Evolutionary conservation across 2,329 filamentous ascomycete species (phyloP).

Genomic region (Dactylella cylindrospora): DNA sequence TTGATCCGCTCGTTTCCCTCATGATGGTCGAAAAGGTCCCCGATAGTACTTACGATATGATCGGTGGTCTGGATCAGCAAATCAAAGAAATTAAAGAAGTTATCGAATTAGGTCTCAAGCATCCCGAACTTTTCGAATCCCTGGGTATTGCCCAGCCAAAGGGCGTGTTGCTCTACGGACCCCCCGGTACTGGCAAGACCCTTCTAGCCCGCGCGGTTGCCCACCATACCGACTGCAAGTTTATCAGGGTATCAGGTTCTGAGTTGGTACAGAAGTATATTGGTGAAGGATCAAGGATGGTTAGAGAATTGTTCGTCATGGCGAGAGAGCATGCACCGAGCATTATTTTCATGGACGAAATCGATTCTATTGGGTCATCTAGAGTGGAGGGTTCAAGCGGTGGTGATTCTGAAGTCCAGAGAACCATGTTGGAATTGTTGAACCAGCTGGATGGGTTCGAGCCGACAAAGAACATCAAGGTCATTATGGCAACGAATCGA

Average conservation of each 20-base stretch:
- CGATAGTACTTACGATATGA: constrained; percentile 99
- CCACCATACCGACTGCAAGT: constrained; percentile 98
- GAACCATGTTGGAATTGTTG: constrained; percentile 96
- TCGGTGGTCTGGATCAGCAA: constrained; percentile 95
- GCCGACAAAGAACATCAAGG: constrained; percentile 99
- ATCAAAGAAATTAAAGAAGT: constrained; percentile 99
- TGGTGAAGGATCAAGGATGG: constrained; percentile 96
- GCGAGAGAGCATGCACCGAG: constrained; percentile 94
- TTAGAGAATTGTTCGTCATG: constrained; percentile 98
- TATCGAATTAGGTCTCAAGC: constrained; percentile 96
- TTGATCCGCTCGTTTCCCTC: constrained; percentile 95
- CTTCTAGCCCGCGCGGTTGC: constrained; percentile 91
- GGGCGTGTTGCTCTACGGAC: constrained; percentile 93
- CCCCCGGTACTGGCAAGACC: constrained; percentile 96
- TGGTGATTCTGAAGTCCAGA: constrained; percentile 95
- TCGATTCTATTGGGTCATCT: constrained; percentile 96
- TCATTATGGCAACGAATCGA: constrained; percentile 99
- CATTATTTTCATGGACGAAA: constrained; percentile 99
- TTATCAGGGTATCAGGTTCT: constrained; percentile 93
- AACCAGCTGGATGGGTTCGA: constrained; percentile 99
- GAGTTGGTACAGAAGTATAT: constrained; percentile 99
- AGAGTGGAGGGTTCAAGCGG: constrained; percentile 93
- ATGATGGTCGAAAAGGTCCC: constrained; percentile 99
- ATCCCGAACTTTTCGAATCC: constrained; percentile 98
- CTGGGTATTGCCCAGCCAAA: constrained; percentile 97